Evolutionary conservation across 768 basidiomycete genomes (phyloP), one percentile per base, ranked within the genome.

Genomic region (Obba rivulosa): DNA sequence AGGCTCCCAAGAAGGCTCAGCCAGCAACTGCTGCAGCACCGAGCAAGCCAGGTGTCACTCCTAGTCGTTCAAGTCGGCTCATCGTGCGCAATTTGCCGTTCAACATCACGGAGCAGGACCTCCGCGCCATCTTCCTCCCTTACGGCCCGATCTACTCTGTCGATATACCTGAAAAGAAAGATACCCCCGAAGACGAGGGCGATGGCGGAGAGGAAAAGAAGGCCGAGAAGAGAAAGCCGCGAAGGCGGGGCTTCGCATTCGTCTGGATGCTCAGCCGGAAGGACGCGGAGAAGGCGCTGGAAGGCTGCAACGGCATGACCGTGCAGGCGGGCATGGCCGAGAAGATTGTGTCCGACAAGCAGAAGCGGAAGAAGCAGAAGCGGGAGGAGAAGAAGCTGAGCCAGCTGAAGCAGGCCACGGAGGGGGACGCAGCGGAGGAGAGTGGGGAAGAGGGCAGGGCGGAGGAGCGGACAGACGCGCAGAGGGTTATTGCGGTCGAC

Each of bases 11-110:
- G 25, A 62, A 16, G 47, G 51, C 41, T 57, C 66, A 54, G 41
- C 46, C 20, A 20, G 47, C 55, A 7, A 56, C 56, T 39, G 53
- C 52, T 41, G 46, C 51, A 18, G 28, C 52, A 36, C 53, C 51
- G 59, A 40, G 17, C 42, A 65, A 64, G 23, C 56, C 56, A 11
- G 64, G 62, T 23, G 65, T 72, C 1, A 74, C 75, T 1, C 86
- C 86, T 0, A 88, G 75, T 59, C 83, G 83, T 51, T 80, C 82
- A 0, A 88, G 81, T 55, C 78, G 93, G 18, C 77, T 98, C 46
- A 95, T 98, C 60, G 78, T 98, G 21, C 82, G 94, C 50, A 98
- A 98, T 64, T 71, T 96, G 36, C 86, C 91, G 0, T 96, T 81
- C 57, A 73, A 90, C 69, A 78, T 87, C 25, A 85, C 85, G 0